Percentiles rank a stretch among this genome's conserved stretches.
Evolutionary conservation across 352 stramenopile species (phyloP).

Genomic region (Globisporangium nunn): DNA sequence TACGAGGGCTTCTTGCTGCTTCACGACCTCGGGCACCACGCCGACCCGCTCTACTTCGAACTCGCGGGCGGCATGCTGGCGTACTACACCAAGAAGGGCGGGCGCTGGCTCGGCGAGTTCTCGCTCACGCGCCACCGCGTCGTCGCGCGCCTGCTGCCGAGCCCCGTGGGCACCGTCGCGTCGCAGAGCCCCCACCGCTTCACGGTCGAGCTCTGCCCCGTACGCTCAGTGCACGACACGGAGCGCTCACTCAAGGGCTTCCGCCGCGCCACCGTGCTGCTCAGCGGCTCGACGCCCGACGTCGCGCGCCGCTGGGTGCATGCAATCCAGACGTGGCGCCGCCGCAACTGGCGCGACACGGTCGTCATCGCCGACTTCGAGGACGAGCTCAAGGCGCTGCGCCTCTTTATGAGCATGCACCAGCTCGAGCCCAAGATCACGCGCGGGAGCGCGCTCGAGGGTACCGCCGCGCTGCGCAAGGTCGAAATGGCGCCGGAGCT

Average conservation of each 20-base stretch:
- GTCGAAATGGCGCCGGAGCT: conserved; percentile 30
- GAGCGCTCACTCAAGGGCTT: conserved; percentile 65
- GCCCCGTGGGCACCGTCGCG: conserved; percentile 7
- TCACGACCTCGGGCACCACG: conserved; percentile 29
- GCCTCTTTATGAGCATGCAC: conserved; percentile 64
- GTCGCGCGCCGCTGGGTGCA: conserved; percentile 53
- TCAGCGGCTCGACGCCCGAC: conserved; percentile 46
- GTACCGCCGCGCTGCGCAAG: conserved; percentile 44
- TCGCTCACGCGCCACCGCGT: conserved; percentile 71
- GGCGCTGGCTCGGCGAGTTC: conserved; percentile 62
- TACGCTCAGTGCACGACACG: conserved; percentile 70
- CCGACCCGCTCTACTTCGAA: conserved; percentile 74
- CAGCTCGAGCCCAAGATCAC: conserved; percentile 56
- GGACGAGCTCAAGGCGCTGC: conserved; percentile 57
- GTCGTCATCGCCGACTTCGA: conserved; percentile 50
- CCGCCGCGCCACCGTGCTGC: conserved; percentile 38
- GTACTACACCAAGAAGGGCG: conserved; percentile 71
- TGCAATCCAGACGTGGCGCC: conserved; percentile 66
- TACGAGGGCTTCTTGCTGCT: conserved; percentile 78
- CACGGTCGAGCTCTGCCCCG: conserved; percentile 57
- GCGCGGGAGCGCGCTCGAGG: conserved; percentile 23
- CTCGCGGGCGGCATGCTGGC: conserved; percentile 59
- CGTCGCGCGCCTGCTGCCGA: conserved; percentile 32
- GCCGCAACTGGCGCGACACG: conserved; percentile 70
- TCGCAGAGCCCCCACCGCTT: conserved; percentile 51